These are phyloP conservation scores for Phytophthora hybrid DNA, from an alignment of 352 stramenopile genomes.

Conservation along the genomic window DNA sequence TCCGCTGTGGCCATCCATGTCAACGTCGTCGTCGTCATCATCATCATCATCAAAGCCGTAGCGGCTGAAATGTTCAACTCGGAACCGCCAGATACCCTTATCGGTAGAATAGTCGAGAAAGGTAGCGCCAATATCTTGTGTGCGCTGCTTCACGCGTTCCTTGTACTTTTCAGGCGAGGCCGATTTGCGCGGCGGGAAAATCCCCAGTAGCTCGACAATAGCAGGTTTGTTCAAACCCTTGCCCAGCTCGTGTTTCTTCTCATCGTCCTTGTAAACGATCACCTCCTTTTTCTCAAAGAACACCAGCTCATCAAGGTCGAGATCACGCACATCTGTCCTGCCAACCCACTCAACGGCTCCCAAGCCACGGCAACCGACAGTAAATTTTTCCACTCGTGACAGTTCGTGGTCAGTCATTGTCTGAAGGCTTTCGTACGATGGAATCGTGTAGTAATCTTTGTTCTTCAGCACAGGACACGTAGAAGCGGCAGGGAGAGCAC, in stretches of 20 bases:
- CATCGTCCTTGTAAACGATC: slow-evolving; percentile 86
- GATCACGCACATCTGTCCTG: slow-evolving; percentile 78
- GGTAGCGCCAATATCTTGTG: slow-evolving; percentile 76
- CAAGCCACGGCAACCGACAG: slow-evolving; percentile 80
- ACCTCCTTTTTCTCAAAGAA: slow-evolving; percentile 89
- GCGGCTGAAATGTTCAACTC: slow-evolving; percentile 88
- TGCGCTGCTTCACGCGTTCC: slow-evolving; percentile 81
- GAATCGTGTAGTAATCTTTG: slow-evolving; percentile 81
- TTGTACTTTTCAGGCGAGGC: slow-evolving; percentile 70
- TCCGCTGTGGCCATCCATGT: slow-evolving; percentile 44
- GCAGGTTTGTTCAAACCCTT: slow-evolving; percentile 82
- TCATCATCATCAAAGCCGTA: slow-evolving; percentile 83
- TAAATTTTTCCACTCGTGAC: slow-evolving; percentile 75
- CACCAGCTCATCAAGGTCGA: slow-evolving; percentile 83
- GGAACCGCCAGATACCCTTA: slow-evolving; percentile 86
- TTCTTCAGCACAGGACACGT: slow-evolving; percentile 79
- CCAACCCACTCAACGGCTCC: slow-evolving; percentile 86
- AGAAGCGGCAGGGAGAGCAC: slow-evolving; percentile 30
- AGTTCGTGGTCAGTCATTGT: slow-evolving; percentile 80
- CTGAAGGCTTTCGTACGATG: slow-evolving; percentile 72
- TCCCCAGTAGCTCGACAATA: slow-evolving; percentile 78
- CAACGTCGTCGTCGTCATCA: slow-evolving; percentile 66
- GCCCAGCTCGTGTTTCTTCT: slow-evolving; percentile 83
- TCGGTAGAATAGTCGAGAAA: slow-evolving; percentile 82
- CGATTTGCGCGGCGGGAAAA: slow-evolving; percentile 78